phyloP scores from a whole-genome alignment of 306 rosid genomes.

The Cucurbita moschata region DNA sequence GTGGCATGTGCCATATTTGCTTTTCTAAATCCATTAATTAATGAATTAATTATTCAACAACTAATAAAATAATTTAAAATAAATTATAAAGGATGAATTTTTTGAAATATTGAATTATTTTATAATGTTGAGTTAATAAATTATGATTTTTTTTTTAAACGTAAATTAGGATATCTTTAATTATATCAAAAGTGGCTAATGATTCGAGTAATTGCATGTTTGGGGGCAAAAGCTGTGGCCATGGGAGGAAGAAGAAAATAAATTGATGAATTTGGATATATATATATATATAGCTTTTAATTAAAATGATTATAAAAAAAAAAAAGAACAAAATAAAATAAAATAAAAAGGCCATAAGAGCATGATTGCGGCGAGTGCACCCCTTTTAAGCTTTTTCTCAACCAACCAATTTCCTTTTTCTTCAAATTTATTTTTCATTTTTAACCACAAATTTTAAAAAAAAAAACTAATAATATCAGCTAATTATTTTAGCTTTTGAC shows the following conservation, averaged over 20 bases:
- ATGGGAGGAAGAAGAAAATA: background rate
- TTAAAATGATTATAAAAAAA: background rate
- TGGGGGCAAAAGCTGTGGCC: background rate
- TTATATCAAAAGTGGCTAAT: background rate
- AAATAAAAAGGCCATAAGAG: background rate
- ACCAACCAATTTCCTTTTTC: background rate
- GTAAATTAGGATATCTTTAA: background rate
- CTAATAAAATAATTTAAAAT: background rate
- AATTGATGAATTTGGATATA: background rate
- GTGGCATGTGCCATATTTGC: background rate
- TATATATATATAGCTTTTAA: background rate
- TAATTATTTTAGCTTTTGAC: no score
- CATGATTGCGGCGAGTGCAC: background rate
- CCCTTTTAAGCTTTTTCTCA: background rate
- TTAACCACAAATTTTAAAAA: no score
- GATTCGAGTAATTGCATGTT: background rate
- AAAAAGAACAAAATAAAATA: background rate
- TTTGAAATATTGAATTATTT: no score
- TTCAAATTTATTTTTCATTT: background rate
- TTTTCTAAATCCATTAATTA: background rate
- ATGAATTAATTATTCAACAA: background rate
- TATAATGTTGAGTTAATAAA: no score
- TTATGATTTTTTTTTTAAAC: no score
- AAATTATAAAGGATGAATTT: no score
- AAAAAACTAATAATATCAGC: no score